Conservation (phyloP, 208 protist species). For the Acanthamoeba rhysodes region DNA sequence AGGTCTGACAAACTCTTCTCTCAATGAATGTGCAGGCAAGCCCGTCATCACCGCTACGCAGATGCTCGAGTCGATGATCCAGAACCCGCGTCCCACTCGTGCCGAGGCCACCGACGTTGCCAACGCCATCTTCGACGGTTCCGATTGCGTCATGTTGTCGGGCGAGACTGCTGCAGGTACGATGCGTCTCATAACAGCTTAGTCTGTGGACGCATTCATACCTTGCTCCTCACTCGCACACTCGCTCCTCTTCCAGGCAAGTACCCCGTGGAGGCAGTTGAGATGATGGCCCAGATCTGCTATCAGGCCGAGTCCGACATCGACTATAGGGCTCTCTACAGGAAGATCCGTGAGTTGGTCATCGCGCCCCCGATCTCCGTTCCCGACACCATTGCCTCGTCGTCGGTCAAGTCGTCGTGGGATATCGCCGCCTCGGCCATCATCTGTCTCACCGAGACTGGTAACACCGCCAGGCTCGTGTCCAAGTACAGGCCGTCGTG, state of each 20-base stretch:
- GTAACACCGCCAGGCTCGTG: slow-evolving; percentile 94
- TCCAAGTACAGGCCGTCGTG: slow-evolving; percentile 97
- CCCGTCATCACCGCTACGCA: slow-evolving; percentile 99
- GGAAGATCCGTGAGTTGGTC: slow-evolving; percentile 34
- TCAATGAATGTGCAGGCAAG: slow-evolving; percentile 92
- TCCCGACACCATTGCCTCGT: slow-evolving; percentile 92
- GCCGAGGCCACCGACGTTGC: slow-evolving; percentile 98
- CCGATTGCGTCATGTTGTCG: slow-evolving; percentile 99
- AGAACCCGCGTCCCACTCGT: slow-evolving; percentile 98
- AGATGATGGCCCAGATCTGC: slow-evolving; percentile 95
- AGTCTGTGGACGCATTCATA: not conserved
- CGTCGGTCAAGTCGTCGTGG: slow-evolving; percentile 96
- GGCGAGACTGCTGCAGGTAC: slow-evolving; percentile 92
- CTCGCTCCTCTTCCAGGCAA: slow-evolving; percentile 84
- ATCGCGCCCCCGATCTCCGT: slow-evolving; percentile 17
- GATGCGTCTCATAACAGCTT: not conserved
- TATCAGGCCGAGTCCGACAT: slow-evolving; percentile 82
- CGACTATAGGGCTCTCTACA: slow-evolving; percentile 76
- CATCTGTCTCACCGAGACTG: slow-evolving; percentile 95
- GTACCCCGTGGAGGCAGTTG: slow-evolving; percentile 97
- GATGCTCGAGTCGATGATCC: slow-evolving; percentile 98
- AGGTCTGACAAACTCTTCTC: not conserved
- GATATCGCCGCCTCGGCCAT: slow-evolving; percentile 94
- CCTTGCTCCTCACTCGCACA: not conserved
- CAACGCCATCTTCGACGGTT: slow-evolving; percentile 99